phyloP scores from a whole-genome alignment of 2,329 filamentous ascomycete genomes.

The Corinectria fuckeliana region DNA sequence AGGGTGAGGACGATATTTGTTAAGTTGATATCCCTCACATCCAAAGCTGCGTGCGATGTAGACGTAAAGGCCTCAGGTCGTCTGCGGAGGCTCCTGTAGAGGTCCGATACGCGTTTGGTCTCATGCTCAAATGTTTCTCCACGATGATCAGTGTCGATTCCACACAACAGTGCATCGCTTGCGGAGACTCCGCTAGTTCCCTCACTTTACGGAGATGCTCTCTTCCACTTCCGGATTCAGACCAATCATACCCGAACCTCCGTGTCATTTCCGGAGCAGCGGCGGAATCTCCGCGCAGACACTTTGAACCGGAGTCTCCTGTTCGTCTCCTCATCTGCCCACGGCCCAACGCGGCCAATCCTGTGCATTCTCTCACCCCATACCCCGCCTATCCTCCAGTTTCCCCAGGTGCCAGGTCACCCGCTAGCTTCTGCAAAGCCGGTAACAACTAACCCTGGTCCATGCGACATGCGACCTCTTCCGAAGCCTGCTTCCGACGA shows the following conservation, averaged over 20 bases:
- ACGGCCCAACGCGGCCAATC: slow-evolving; percentile 5
- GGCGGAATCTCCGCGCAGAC: slow-evolving; percentile 14
- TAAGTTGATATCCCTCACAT: too few relatives aligned
- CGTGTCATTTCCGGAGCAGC: neutral
- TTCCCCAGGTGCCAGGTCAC: slow-evolving; percentile 18
- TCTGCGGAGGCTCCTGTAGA: too few relatives aligned
- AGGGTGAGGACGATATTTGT: too few relatives aligned
- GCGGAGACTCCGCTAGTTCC: neutral
- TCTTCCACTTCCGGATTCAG: neutral
- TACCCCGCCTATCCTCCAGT: neutral
- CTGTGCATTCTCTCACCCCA: slow-evolving; percentile 7
- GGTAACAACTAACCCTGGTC: neutral
- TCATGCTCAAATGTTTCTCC: too few relatives aligned
- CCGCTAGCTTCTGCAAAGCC: neutral
- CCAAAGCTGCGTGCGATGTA: too few relatives aligned
- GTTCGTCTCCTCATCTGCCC: neutral
- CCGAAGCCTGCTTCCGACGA: neutral
- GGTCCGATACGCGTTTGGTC: too few relatives aligned
- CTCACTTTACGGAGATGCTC: neutral
- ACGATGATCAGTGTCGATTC: neutral
- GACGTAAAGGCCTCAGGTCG: too few relatives aligned
- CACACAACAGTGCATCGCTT: neutral
- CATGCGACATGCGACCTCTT: slow-evolving; percentile 1
- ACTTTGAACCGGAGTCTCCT: slow-evolving; percentile 15
- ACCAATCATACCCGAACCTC: neutral